Conservation (phyloP, 208 protist species). For the Trypanosoma rangeli region DNA sequence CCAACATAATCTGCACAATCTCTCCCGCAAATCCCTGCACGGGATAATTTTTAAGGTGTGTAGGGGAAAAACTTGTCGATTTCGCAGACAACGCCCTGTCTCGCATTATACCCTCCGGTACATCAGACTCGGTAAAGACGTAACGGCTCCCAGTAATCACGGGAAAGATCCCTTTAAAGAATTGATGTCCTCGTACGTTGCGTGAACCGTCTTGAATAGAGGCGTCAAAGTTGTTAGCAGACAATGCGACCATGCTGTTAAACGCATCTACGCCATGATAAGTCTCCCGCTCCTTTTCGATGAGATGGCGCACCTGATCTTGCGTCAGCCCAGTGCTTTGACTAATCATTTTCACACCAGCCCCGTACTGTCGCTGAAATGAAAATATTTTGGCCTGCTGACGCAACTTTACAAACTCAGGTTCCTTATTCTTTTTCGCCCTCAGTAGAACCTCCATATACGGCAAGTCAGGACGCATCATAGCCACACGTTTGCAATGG, state of each 20-base stretch:
- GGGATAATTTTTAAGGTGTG: conserved; percentile 94
- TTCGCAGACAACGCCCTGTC: conserved; percentile 54
- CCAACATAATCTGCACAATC: conserved; percentile 93
- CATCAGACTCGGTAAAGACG: conserved; percentile 88
- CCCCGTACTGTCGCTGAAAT: conserved; percentile 94
- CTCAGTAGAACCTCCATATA: conserved; percentile 88
- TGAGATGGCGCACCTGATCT: conserved; percentile 90
- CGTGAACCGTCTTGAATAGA: conserved; percentile 83
- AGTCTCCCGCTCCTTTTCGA: conserved; percentile 90
- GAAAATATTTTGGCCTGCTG: conserved; percentile 94
- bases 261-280: conserved; percentile 90
- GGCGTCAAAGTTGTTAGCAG: conserved; percentile 87
- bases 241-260: conserved; percentile 89
- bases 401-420: conserved; percentile 90
- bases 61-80: conserved; percentile 91
- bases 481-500: conserved; percentile 93
- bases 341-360: conserved; percentile 91
- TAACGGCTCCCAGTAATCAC: conserved; percentile 90
- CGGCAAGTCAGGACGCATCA: conserved; percentile 92
- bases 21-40: conserved; percentile 94
- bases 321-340: conserved; percentile 89
- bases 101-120: conserved; percentile 75
- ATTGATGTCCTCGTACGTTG: conserved; percentile 86
- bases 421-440: conserved; percentile 92
- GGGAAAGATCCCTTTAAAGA: conserved; percentile 93